Evolutionary conservation across 352 stramenopile genomes (phyloP).

Genomic region (Globisporangium heterothallicum): DNA sequence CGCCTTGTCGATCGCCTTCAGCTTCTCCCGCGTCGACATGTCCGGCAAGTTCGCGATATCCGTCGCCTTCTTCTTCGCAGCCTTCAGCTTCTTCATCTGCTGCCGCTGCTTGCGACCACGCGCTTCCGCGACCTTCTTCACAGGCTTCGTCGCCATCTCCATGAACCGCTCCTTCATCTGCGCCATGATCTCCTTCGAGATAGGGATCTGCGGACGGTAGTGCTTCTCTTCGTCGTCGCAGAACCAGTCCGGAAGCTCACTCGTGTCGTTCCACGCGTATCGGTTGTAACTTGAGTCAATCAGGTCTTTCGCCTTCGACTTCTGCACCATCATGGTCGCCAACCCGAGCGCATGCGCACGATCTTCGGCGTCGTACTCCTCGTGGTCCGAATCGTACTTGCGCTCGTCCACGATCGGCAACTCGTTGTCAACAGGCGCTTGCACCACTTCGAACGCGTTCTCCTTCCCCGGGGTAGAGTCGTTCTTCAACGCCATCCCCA

Average conservation of each 20-base stretch:
- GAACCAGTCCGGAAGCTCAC: constrained; percentile 98
- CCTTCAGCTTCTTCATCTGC: constrained; percentile 92
- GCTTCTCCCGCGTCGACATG: constrained; percentile 97
- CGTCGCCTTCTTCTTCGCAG: constrained; percentile 97
- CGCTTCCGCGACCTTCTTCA: constrained; percentile 99
- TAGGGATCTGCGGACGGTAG: constrained; percentile 97
- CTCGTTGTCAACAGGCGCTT: constrained; percentile 32
- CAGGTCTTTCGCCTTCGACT: constrained; percentile 96
- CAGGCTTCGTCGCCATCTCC: constrained; percentile 94
- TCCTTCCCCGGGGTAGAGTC: constrained; percentile 16
- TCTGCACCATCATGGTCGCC: constrained; percentile 97
- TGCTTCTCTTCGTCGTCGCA: constrained; percentile 94
- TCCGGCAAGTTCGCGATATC: constrained; percentile 94
- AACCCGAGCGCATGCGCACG: constrained; percentile 95
- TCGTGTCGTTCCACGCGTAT: constrained; percentile 97
- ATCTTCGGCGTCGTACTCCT: constrained; percentile 97
- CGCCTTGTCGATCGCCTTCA: constrained; percentile 97
- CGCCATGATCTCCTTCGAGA: constrained; percentile 94
- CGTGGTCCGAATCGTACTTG: constrained; percentile 94
- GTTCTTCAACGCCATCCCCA: constrained; percentile 56
- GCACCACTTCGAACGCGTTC: constrained; percentile 43
- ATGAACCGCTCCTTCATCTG: constrained; percentile 98
- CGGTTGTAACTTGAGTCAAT: constrained; percentile 99
- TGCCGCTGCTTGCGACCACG: constrained; percentile 93
- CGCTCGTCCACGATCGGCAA: constrained; percentile 79